These are phyloP conservation scores for Verticillium zaregamsianum DNA, from an alignment of 2,329 filamentous ascomycete genomes.

Conservation along the genomic window DNA sequence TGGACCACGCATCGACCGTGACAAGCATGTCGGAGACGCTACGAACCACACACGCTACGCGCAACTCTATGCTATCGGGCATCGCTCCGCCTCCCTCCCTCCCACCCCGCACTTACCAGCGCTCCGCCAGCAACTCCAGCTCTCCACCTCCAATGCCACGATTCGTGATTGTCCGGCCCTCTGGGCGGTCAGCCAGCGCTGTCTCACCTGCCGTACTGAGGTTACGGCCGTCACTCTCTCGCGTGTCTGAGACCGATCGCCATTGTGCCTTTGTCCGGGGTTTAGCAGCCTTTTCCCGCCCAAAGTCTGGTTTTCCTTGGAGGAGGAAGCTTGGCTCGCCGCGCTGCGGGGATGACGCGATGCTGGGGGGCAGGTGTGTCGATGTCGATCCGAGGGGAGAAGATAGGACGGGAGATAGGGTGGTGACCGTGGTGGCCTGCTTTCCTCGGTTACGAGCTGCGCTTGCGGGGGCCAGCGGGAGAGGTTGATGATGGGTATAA, in stretches of 20 bases:
- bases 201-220: not conserved
- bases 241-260: not conserved
- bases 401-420: not conserved
- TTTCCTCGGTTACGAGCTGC: not conserved
- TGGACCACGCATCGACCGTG: not conserved
- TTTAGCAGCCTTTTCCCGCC: not conserved
- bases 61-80: not conserved
- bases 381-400: not conserved
- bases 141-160: not conserved
- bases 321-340: not conserved
- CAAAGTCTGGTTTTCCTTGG: not conserved
- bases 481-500: not conserved
- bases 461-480: not conserved
- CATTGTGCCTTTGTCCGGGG: not conserved
- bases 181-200: not conserved
- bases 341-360: not conserved
- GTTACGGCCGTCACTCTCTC: not conserved
- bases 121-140: not conserved
- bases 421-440: not conserved
- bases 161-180: not conserved
- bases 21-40: no score
- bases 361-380: not conserved
- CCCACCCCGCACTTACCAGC: not conserved
- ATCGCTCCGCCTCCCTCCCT: not conserved
- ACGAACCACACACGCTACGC: not conserved